phyloP scores from a whole-genome alignment of 2,329 filamentous ascomycete genomes.

The Dothideomycetes sp. region DNA sequence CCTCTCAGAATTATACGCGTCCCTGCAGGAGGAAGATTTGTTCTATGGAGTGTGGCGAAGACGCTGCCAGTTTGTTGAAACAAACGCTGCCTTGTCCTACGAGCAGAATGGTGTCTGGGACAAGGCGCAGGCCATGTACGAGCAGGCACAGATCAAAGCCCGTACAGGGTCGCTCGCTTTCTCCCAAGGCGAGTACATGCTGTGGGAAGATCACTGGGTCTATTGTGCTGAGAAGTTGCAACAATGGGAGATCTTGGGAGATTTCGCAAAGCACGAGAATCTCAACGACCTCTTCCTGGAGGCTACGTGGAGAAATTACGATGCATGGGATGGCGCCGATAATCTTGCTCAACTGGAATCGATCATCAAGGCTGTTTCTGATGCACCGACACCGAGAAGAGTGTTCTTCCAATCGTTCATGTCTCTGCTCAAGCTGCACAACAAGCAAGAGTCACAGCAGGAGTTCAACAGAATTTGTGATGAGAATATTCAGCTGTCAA shows the following conservation, averaged over 20 bases:
- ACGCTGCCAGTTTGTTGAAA: slow-evolving; percentile 92
- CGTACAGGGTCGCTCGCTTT: slow-evolving; percentile 93
- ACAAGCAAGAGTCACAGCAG: slow-evolving; percentile 65
- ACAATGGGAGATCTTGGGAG: slow-evolving; percentile 95
- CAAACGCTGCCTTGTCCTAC: slow-evolving; percentile 91
- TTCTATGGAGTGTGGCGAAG: slow-evolving; percentile 97
- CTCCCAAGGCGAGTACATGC: slow-evolving; percentile 92
- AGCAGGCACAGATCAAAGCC: slow-evolving; percentile 93
- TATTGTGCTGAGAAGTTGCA: slow-evolving; percentile 95
- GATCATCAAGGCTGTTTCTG: slow-evolving; percentile 93
- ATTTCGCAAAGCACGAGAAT: slow-evolving; percentile 98
- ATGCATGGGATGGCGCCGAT: slow-evolving; percentile 82
- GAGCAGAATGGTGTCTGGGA: slow-evolving; percentile 99
- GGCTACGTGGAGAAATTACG: slow-evolving; percentile 88
- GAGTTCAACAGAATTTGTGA: slow-evolving; percentile 90
- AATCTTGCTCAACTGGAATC: slow-evolving; percentile 83
- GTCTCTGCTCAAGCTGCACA: slow-evolving; percentile 86
- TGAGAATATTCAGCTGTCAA: slow-evolving; percentile 92
- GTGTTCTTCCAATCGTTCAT: slow-evolving; percentile 99
- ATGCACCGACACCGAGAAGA: slow-evolving; percentile 85
- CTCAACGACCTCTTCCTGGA: slow-evolving; percentile 93
- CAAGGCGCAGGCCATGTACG: slow-evolving; percentile 93
- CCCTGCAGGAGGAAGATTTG: slow-evolving; percentile 86
- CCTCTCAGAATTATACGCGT: slow-evolving; percentile 83
- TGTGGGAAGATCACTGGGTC: slow-evolving; percentile 99